Base-by-base conservation (phyloP, 495 filamentous ascomycete genomes). In the Xanthoparmelia taractica region DNA sequence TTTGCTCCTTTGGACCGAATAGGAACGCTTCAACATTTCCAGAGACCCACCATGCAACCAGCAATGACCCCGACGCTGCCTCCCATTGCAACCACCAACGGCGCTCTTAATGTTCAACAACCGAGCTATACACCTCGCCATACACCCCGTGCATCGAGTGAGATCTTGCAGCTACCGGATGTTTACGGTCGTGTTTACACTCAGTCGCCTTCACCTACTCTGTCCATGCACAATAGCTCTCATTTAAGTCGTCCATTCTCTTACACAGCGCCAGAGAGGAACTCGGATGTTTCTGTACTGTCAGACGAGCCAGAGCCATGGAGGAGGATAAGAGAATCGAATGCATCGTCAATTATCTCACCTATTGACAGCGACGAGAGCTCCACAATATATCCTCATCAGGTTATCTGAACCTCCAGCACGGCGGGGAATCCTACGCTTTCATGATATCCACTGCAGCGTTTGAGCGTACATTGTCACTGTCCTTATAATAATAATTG, bases 311-410 rank as follows among this genome's bases (percentile, higher is more conserved):
- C 54, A 18, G 56, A 54, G 43, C 61, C 52, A 37, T 60, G 64
- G 64, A 47, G 41, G 34, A 61, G 36, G 50, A 34, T 57, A 33
- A 48, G 57, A 20, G 43, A 54, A 17, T 63, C 54, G 4, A 23
- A 52, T 60, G 57, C 18, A 36, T 43, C 48, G n/a, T 65, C 64
- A 25, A 27, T 47, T 5, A 29, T 61, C 58, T 65, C 64, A 36
- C 29, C 58, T 23, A 36, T 65, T 31, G 48, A 52, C 37, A 37
- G 50, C 36, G 59, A 62, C 25, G 52, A 59, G 58, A 45, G 58
- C 37, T 60, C 58, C 8, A 56, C 57, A 27, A 58, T 58, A 43
- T 48, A 65, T 65, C 66, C 66, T 11, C 63, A 68, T 58, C 63
- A 65, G 29, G 29, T 68, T 29, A 27, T 68, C 11, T 68, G 50